Percentiles rank a stretch among this genome's conserved stretches.
phyloP scores from a whole-genome alignment of 2,329 filamentous ascomycete species.

The Penicillium fuscoglaucum region DNA sequence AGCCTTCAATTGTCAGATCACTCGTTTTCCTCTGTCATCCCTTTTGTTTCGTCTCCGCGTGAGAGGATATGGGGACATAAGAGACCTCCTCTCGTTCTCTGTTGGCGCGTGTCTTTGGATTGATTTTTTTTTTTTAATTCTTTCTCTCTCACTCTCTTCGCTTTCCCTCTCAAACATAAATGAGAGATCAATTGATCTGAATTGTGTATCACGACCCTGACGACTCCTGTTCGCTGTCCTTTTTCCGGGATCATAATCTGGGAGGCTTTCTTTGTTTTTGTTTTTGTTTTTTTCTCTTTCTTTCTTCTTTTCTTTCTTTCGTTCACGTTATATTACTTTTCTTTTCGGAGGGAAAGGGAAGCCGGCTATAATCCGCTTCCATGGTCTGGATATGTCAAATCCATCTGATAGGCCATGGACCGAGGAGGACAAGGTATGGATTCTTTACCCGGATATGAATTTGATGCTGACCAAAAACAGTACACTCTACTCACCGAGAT shows the following conservation, averaged over 20 bases:
- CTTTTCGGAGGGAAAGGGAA: slow-evolving; percentile 18
- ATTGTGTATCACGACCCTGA: slow-evolving; percentile 11
- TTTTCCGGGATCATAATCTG: slow-evolving; percentile 24
- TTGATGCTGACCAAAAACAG: slow-evolving; percentile 27
- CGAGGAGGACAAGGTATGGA: slow-evolving; percentile 48
- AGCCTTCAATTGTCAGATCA: slow-evolving; percentile 13
- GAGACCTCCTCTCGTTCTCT: slow-evolving; percentile 21
- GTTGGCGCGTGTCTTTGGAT: slow-evolving; percentile 17
- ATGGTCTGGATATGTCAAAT: slow-evolving; percentile 48
- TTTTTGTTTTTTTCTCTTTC: slow-evolving; percentile 11
- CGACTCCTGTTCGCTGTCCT: slow-evolving; percentile 18
- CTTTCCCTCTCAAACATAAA: slow-evolving; percentile 6
- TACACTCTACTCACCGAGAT: slow-evolving; percentile 46
- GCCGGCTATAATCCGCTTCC: slow-evolving; percentile 26
- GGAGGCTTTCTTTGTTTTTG: slow-evolving; percentile 33
- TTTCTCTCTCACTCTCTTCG: slow-evolving; percentile 15
- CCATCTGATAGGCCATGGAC: slow-evolving; percentile 45
- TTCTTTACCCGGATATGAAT: slow-evolving; percentile 3
- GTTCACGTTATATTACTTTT: slow-evolving; percentile 14
- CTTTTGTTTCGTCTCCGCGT: slow-evolving; percentile 14
- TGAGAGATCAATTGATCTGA: slow-evolving; percentile 25
- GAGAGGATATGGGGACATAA: slow-evolving; percentile 16
- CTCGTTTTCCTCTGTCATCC: slow-evolving; percentile 11
- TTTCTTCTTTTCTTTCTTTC: slow-evolving; percentile 13
- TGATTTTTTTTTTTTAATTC: slow-evolving; percentile 15